Percentiles rank a stretch among this genome's conserved stretches.
These are phyloP conservation scores for Sphagnum magellanicum DNA, from an alignment of 228 moss, liverwort and hornwort genomes.

Conservation along the genomic window DNA sequence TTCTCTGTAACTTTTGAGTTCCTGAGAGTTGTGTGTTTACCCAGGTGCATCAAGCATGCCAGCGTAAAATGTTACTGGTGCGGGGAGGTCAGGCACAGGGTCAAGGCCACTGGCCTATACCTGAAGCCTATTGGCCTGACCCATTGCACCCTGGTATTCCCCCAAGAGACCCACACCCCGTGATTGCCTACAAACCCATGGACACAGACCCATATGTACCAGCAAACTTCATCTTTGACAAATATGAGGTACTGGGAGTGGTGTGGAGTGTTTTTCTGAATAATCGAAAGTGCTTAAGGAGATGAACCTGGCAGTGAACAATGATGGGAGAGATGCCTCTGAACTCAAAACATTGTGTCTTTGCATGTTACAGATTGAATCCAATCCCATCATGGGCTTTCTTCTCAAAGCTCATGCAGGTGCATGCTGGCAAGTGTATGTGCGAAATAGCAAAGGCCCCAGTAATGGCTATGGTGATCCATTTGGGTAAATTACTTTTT, in stretches of 20 bases:
- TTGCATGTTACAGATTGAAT: slow-evolving; percentile 69
- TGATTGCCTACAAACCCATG: slow-evolving; percentile 89
- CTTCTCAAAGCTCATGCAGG: slow-evolving; percentile 64
- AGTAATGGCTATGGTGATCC: slow-evolving; percentile 95
- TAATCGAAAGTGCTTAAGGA: no score
- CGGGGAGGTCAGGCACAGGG: slow-evolving; percentile 77
- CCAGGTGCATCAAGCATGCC: slow-evolving; percentile 86
- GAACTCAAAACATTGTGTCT: no score
- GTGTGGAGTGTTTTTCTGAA: not conserved
- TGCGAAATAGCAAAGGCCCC: slow-evolving; percentile 65
- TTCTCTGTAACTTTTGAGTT: no score
- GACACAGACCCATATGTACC: slow-evolving; percentile 92
- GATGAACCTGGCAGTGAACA: no score
- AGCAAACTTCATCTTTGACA: slow-evolving; percentile 80
- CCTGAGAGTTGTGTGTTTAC: not conserved
- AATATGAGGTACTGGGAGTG: slow-evolving; percentile 61
- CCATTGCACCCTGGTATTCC: slow-evolving; percentile 67
- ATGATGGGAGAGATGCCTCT: no score
- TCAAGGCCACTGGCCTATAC: slow-evolving; percentile 99
- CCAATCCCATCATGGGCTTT: slow-evolving; percentile 82
- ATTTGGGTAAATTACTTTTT: slow-evolving; percentile 60
- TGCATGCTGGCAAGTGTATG: slow-evolving; percentile 97
- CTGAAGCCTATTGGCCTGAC: slow-evolving; percentile 97
- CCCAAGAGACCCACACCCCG: slow-evolving; percentile 84
- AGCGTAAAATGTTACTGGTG: slow-evolving; percentile 87